Evolutionary conservation across 495 filamentous ascomycete genomes (phyloP), one percentile per base, ranked within the genome.

Genomic region (Baudoinia panamericana): DNA sequence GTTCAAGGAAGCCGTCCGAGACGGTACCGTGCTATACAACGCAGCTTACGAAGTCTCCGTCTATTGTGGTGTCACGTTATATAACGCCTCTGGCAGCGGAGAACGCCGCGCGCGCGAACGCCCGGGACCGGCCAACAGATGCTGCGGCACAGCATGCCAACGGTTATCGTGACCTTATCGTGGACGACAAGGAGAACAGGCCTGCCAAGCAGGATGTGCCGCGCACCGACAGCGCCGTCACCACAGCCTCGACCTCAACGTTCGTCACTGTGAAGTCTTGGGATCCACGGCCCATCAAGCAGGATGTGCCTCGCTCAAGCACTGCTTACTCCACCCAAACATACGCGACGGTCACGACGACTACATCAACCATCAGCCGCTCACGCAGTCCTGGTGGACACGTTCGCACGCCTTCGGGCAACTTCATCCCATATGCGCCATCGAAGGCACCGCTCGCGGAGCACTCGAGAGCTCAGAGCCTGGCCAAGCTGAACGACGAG

Each of bases 41-140:
- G 26, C 22, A 23, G 5, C 13, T 28, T 5, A 25, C 26, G n/a
- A 10, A 11, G 2, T 37, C 44, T 0, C 50, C 50, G 11, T 34
- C 45, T 12, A 49, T 53, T 15, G 35, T 45, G 4, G 35, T 53
- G 3, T 49, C 45, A 16, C 39, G 50, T 8, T 53, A 48, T 27
- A 39, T 53, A 25, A 53, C 50, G 2, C 50, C 50, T 5, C 24
- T 32, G 2, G 30, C 17, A 15, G 29, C 25, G 15, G 45, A 42
- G 16, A 37, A 31, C 18, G 32, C 32, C 17, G 31, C 45, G 3
- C 31, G 32, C 4, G 45, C 45, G 3, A 48, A 43, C 18, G 21
- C 22, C 11, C 13, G 33, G n/a, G 16, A 16, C n/a, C 45, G 32
- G 15, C 32, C 25, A 10, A 37, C 30, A 2, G 45, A 43, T 19